Conservation (phyloP, 2,329 filamentous ascomycete species). For the Paecilomyces formosus region DNA sequence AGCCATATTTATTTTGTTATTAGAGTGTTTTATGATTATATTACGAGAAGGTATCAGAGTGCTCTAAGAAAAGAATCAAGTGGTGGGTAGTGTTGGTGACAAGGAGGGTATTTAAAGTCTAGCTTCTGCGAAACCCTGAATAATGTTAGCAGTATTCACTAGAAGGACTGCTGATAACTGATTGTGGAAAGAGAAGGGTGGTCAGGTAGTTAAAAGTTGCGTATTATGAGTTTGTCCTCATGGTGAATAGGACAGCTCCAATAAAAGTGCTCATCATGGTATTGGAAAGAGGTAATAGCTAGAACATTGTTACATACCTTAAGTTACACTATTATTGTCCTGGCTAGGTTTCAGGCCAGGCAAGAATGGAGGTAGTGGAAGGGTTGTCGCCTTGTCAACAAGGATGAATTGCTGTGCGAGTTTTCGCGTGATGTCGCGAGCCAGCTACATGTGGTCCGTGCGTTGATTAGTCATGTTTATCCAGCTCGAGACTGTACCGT, state of each 20-base stretch:
- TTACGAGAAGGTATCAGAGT: constrained; percentile 1
- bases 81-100: neutral
- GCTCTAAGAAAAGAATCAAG: constrained; percentile 5
- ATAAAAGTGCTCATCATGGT: constrained; percentile 58
- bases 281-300: neutral
- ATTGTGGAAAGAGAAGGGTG: constrained; percentile 6
- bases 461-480: neutral
- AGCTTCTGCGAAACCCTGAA: constrained; percentile 22
- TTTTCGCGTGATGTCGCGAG: neutral
- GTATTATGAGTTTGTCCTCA: constrained; percentile 60
- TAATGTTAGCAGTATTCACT: constrained; percentile 15
- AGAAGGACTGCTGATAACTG: neutral
- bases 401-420: neutral
- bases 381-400: neutral
- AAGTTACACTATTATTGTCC: neutral
- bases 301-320: neutral
- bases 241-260: constrained; percentile 67
- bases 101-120: constrained; percentile 21
- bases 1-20: constrained; percentile 31
- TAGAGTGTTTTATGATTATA: constrained; percentile 4
- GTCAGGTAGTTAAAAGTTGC: constrained; percentile 19
- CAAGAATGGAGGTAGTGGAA: neutral
- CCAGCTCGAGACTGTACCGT: no score
- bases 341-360: neutral
- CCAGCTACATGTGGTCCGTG: neutral